Evolutionary conservation across 768 basidiomycete genomes (phyloP).

Genomic region (Polyporus arcularius): DNA sequence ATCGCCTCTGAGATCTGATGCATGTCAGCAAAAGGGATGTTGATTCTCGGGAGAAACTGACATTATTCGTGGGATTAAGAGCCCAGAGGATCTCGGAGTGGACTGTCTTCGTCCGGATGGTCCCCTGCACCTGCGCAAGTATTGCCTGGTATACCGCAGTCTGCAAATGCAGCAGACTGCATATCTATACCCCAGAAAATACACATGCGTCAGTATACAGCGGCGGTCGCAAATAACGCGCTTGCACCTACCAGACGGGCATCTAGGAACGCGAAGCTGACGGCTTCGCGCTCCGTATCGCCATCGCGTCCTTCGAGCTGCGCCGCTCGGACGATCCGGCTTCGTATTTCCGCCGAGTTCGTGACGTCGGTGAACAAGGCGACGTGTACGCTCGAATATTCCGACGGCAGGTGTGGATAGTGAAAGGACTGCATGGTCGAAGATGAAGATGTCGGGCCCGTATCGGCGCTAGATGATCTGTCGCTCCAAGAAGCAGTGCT

Average conservation of each 20-base stretch:
- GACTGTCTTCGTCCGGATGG: slow-evolving; percentile 78
- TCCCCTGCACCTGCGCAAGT: slow-evolving; percentile 59
- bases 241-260: slow-evolving; percentile 65
- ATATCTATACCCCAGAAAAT: slow-evolving; percentile 55
- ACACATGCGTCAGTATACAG: neutral
- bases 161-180: slow-evolving; percentile 76
- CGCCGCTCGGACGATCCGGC: slow-evolving; percentile 72
- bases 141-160: slow-evolving; percentile 84
- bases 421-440: slow-evolving; percentile 52
- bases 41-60: slow-evolving; percentile 26
- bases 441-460: neutral
- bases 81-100: slow-evolving; percentile 92
- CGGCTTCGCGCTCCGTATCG: slow-evolving; percentile 66
- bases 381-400: slow-evolving; percentile 48
- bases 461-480: too few species aligned
- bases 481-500: too few species aligned
- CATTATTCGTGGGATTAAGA: slow-evolving; percentile 87
- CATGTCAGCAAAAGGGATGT: neutral
- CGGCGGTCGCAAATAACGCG: neutral
- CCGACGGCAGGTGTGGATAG: slow-evolving; percentile 52
- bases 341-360: slow-evolving; percentile 62
- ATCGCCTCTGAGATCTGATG: slow-evolving; percentile 88
- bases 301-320: slow-evolving; percentile 59
- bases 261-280: slow-evolving; percentile 92
- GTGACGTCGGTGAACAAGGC: slow-evolving; percentile 68